Conservation (phyloP, 306 rosid species). For the Astragalus glycyphyllos region DNA sequence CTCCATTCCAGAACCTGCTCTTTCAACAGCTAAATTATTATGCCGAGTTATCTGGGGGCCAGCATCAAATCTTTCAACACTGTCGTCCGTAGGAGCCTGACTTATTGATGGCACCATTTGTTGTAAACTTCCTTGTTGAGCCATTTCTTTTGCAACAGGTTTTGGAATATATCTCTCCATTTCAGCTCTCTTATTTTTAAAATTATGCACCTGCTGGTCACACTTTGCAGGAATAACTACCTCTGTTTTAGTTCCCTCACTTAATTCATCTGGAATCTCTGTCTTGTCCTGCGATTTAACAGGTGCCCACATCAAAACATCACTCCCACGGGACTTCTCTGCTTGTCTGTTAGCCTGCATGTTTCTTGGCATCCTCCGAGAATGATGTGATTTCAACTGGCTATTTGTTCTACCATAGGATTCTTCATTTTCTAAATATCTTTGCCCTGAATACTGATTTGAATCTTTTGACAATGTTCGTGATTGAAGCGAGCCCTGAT, state of each 20-base stretch:
- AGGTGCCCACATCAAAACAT: constrained; percentile 87
- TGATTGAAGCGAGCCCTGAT: constrained; percentile 56
- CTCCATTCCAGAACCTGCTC: constrained; percentile 57
- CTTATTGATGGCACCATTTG: constrained; percentile 50
- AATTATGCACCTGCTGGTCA: constrained; percentile 68
- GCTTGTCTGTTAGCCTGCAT: constrained; percentile 61
- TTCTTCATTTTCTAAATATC: constrained; percentile 58
- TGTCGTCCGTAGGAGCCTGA: constrained; percentile 57
- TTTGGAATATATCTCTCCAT: constrained; percentile 96
- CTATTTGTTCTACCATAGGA: constrained; percentile 61
- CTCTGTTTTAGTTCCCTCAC: constrained; percentile 57
- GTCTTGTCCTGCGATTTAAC: constrained; percentile 72
- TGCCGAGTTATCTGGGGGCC: constrained; percentile 50
- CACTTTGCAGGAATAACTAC: constrained; percentile 54
- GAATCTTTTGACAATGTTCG: constrained; percentile 52
- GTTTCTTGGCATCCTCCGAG: constrained; percentile 73
- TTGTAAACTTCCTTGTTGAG: constrained; percentile 77
- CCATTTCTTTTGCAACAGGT: constrained; percentile 97
- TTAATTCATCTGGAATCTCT: constrained; percentile 60
- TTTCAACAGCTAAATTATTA: constrained; percentile 50
- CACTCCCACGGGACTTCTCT: constrained; percentile 72
- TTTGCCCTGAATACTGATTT: constrained; percentile 59
- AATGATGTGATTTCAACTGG: constrained; percentile 81
- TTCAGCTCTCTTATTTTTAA: constrained; percentile 90
- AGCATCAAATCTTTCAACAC: constrained; percentile 52